Percentiles rank a stretch among this genome's conserved stretches.
Evolutionary conservation across 2,329 filamentous ascomycete genomes (phyloP).

Genomic region (Akanthomyces lecanii): DNA sequence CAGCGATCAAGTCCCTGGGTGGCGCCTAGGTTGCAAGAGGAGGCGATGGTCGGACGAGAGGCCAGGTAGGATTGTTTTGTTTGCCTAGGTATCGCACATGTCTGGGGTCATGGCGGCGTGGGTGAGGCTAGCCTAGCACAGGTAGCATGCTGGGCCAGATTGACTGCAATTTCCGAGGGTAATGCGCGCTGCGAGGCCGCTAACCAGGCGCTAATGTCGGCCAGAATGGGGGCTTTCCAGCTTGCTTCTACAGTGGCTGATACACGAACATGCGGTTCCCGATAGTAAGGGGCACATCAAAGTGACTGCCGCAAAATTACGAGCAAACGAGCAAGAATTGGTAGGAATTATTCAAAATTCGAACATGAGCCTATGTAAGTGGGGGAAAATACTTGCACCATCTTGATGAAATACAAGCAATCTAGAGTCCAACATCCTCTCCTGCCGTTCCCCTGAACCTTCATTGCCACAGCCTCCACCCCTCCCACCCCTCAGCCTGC

Average conservation of each 20-base stretch:
- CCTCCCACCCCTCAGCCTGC: background rate
- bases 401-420: no score
- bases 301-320: no score
- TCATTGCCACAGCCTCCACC: background rate
- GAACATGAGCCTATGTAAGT: no score
- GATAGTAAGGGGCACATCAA: no score
- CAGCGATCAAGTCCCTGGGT: conserved; percentile 8
- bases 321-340: no score
- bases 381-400: no score
- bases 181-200: background rate
- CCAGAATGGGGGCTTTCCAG: background rate
- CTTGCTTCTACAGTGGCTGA: background rate
- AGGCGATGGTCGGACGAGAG: background rate
- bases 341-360: no score
- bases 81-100: conserved; percentile 9
- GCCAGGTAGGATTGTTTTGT: conserved; percentile 14
- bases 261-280: background rate
- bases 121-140: background rate
- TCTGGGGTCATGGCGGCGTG: conserved; percentile 4
- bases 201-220: background rate
- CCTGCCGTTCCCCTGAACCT: background rate
- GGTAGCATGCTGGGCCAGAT: no score
- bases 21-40: background rate
- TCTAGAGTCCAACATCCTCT: no score
- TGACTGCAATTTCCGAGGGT: conserved; percentile 10